A percentile compares a stretch with the other conserved stretches of the same genome.
Conservation (phyloP, 352 stramenopile species). For the Phytophthora foliorum region DNA sequence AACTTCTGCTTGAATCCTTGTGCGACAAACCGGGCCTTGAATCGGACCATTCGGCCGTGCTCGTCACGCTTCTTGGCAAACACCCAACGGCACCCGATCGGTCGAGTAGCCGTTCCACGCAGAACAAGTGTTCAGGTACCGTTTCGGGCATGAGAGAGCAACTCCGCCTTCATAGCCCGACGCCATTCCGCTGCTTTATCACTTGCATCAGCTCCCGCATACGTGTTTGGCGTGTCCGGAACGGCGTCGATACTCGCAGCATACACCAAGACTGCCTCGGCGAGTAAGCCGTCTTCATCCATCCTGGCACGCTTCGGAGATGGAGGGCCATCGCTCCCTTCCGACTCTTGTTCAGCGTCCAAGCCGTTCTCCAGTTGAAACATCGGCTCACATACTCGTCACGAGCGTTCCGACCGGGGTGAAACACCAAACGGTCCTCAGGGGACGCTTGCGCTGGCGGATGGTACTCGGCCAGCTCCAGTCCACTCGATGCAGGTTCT, state of each 20-base stretch:
- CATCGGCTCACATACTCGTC: neutral
- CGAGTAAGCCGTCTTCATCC: neutral
- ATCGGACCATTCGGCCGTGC: too few species aligned
- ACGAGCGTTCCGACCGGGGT: neutral
- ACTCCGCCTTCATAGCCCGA: too few species aligned
- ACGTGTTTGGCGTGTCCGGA: neutral
- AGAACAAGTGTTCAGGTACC: too few species aligned
- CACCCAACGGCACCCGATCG: too few species aligned
- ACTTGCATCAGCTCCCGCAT: neutral
- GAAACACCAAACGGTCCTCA: neutral
- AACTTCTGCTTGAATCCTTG: neutral
- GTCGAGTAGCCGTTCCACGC: too few species aligned
- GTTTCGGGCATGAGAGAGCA: too few species aligned
- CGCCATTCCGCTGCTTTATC: neutral
- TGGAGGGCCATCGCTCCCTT: neutral
- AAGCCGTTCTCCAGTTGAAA: neutral
- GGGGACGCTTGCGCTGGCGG: neutral
- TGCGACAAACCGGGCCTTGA: neutral
- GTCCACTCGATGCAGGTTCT: neutral
- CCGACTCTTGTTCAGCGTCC: neutral
- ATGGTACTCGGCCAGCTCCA: neutral
- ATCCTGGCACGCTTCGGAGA: neutral
- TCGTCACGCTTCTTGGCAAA: neutral
- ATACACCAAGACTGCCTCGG: neutral
- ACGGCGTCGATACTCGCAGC: neutral